Percentiles rank a stretch among this genome's conserved stretches.
Conservation (phyloP, 495 filamentous ascomycete genomes). For the Penicillium ucsense region DNA sequence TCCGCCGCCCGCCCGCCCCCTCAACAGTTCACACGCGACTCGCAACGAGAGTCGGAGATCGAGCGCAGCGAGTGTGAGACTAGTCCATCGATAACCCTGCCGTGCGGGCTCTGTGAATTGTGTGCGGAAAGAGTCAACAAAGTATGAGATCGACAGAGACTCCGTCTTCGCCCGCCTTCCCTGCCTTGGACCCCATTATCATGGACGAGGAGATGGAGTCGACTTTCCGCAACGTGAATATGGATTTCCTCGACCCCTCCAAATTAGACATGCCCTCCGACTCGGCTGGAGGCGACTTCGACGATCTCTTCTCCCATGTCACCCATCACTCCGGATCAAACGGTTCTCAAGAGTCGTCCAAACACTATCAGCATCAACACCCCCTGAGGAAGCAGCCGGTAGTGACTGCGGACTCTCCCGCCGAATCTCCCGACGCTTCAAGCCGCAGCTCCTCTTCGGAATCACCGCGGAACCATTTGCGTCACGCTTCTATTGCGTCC, state of each 20-base stretch:
- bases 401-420: conserved; percentile 31
- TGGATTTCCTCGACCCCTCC: conserved; percentile 35
- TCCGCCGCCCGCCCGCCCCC: conserved; percentile 1
- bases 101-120: background rate
- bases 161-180: conserved; percentile 31
- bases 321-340: conserved; percentile 18
- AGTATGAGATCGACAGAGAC: conserved; percentile 35
- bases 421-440: conserved; percentile 35
- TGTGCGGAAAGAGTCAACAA: conserved; percentile 1
- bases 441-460: conserved; percentile 36
- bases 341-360: conserved; percentile 21
- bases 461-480: conserved; percentile 33
- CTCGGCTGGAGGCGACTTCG: conserved; percentile 33
- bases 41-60: background rate
- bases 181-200: conserved; percentile 35
- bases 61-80: background rate
- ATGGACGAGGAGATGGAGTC: conserved; percentile 40
- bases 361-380: conserved; percentile 25
- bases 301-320: conserved; percentile 31
- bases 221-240: conserved; percentile 29
- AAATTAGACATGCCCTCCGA: conserved; percentile 28
- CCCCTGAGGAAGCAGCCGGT: conserved; percentile 26
- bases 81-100: conserved; percentile 5
- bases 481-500: conserved; percentile 31
- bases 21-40: conserved; percentile 11